Evolutionary conservation across 2,329 filamentous ascomycete genomes (phyloP).

Genomic region (Fusarium virguliforme): DNA sequence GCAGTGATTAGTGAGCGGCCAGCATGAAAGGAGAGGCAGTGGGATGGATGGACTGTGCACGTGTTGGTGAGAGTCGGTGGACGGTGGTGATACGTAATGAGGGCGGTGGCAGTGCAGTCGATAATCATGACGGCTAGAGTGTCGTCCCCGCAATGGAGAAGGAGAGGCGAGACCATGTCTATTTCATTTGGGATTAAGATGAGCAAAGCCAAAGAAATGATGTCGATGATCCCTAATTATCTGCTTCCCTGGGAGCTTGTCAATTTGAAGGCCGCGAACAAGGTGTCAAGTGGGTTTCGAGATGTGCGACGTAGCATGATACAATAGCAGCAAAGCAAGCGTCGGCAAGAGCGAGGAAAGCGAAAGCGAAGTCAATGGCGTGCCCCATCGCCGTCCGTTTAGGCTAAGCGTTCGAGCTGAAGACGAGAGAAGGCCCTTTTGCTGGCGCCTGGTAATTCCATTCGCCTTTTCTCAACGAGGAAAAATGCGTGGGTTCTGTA

Average conservation of each 20-base stretch:
- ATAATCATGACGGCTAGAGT: conserved; percentile 27
- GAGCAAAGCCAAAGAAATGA: conserved; percentile 35
- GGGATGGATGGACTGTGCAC: conserved; percentile 35
- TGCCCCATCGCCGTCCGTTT: conserved; percentile 17
- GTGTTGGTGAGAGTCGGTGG: conserved; percentile 9
- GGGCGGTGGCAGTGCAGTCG: conserved; percentile 45
- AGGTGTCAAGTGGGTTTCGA: conserved; percentile 10
- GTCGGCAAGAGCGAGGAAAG: not conserved
- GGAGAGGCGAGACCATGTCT: conserved; percentile 31
- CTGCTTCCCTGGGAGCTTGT: conserved; percentile 6
- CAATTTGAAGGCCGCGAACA: conserved; percentile 6
- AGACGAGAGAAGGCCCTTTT: not conserved
- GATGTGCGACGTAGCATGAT: conserved; percentile 2
- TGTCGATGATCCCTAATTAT: conserved; percentile 9
- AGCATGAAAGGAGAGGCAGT: conserved; percentile 4
- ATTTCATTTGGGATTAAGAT: conserved; percentile 37
- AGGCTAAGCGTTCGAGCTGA: conserved; percentile 5
- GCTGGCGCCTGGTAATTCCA: conserved; percentile 21
- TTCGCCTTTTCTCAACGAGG: conserved; percentile 25
- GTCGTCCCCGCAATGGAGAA: conserved; percentile 28
- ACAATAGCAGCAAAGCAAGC: not conserved
- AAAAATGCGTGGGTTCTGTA: conserved; percentile 20
- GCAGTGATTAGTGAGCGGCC: conserved; percentile 3
- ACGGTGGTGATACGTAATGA: conserved; percentile 27
- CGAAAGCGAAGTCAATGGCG: conserved; percentile 6